These are phyloP conservation scores for Russula emetica DNA, from an alignment of 768 basidiomycete genomes.

Conservation along the genomic window DNA sequence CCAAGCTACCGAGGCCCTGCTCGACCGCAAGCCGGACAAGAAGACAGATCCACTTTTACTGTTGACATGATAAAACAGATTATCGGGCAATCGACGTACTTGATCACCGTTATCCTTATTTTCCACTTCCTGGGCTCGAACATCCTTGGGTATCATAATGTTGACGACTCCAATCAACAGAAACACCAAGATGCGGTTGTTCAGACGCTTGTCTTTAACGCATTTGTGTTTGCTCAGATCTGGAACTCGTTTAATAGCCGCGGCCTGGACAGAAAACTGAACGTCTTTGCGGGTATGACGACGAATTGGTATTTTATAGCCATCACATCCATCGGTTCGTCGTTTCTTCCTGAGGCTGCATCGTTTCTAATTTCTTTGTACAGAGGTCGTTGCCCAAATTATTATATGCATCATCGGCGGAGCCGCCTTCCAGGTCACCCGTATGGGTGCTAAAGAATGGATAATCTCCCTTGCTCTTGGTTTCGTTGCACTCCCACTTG, in stretches of 20 bases:
- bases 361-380: constrained; percentile 12
- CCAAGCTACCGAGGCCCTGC: constrained; percentile 73
- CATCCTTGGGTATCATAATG: constrained; percentile 60
- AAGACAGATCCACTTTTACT: constrained; percentile 85
- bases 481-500: constrained; percentile 81
- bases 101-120: constrained; percentile 74
- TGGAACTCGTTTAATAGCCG: constrained; percentile 94
- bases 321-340: constrained; percentile 80
- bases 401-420: constrained; percentile 90
- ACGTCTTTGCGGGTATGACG: constrained; percentile 80
- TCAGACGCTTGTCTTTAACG: constrained; percentile 91
- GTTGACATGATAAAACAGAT: constrained; percentile 98
- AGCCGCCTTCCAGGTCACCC: constrained; percentile 84
- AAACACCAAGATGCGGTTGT: constrained; percentile 46
- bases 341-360: background rate
- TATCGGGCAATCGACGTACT: constrained; percentile 81
- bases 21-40: constrained; percentile 88
- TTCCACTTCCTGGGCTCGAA: constrained; percentile 80
- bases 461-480: constrained; percentile 88
- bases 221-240: constrained; percentile 98
- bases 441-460: constrained; percentile 82
- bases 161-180: constrained; percentile 32
- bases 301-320: constrained; percentile 79
- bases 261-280: constrained; percentile 77
- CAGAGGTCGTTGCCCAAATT: constrained; percentile 84